A percentile compares a stretch with the other conserved stretches of the same genome.
Evolutionary conservation across 805 yeast genomes (phyloP).

Genomic region (Candida arabinofermentans): DNA sequence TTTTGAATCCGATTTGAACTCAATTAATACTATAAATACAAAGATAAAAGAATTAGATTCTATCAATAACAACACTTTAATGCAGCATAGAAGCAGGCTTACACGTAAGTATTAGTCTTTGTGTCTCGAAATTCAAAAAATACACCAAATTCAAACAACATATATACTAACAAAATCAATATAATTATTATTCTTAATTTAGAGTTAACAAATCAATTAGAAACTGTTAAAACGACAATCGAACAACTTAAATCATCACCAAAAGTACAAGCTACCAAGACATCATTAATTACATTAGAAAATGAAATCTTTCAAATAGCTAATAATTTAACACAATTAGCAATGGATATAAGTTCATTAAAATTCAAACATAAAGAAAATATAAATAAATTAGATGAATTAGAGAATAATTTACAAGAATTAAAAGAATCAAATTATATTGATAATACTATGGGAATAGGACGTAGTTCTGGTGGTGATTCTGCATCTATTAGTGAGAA

Average conservation of each 20-base stretch:
- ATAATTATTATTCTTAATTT: too few species aligned
- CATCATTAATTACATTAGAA: conserved; percentile 35
- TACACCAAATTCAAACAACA: too few species aligned
- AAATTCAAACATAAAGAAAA: conserved; percentile 36
- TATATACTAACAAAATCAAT: too few species aligned
- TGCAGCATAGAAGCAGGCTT: conserved; percentile 16
- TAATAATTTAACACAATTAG: conserved; percentile 46
- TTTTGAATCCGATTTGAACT: conserved; percentile 46
- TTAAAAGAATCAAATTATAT: conserved; percentile 12
- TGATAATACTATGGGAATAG: conserved; percentile 23
- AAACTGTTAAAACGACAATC: conserved; percentile 15
- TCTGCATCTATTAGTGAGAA: neutral
- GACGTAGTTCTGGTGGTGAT: neutral
- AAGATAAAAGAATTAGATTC: conserved; percentile 9
- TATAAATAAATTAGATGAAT: conserved; percentile 31
- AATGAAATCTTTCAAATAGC: conserved; percentile 47
- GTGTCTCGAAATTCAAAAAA: too few species aligned
- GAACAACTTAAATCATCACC: conserved; percentile 27
- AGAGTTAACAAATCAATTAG: conserved; percentile 17
- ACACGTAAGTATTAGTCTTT: conserved; percentile 3
- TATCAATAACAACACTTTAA: neutral
- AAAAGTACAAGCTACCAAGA: conserved; percentile 27
- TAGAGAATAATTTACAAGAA: conserved; percentile 25
- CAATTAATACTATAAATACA: conserved; percentile 33
- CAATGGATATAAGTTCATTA: conserved; percentile 41